Evolutionary conservation across 106 monocot genomes (phyloP), one percentile per base, ranked within the genome.

Genomic region (Dendrobium huoshanense): DNA sequence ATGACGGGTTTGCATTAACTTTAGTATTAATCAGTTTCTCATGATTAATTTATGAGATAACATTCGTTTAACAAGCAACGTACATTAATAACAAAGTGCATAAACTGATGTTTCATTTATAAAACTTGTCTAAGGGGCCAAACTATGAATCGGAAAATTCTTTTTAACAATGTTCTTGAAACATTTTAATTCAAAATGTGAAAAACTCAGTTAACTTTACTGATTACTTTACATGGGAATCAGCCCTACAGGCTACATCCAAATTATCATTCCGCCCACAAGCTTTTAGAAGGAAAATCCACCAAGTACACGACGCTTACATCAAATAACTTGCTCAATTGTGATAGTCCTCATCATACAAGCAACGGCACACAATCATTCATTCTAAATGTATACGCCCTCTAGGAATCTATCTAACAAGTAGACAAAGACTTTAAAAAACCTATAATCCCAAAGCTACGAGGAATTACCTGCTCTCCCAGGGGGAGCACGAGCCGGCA

Each of bases 401-500:
- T 56, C 17, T 56, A 11, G 56, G 56, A 4, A 61, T 61, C 22
- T 10, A 61, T 61, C 61, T 4, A 61, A 22, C 7, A 51, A 8
- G 2, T 61, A 22, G 22, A 61, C 24, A 61, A 2, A 61, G 2
- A 7, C 61, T n/a, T 22, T 61, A 8, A 1, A 61, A 51, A 22
- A 4, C 61, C 61, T n/a, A n/a, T 4, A 61, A 22, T 61, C 61
- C 61, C 61, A 0, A 61, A 22, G 7, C n/a, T n/a, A 19, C 41
- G 18, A n/a, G 15, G 20, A 61, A 31, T 78, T 83, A 97, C 97
- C 94, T 92, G 92, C 79, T 94, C 94, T 24, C 88, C 89, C 86
- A 94, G 84, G 11, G 97, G 97, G 9, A 98, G 80, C 24, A 94
- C 86, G 37, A 98, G 49, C n/a, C 87, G 86, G 79, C 94, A 92